Evolutionary conservation across 148 eudicot species (phyloP).

Genomic region (Salicornia ramosissima): DNA sequence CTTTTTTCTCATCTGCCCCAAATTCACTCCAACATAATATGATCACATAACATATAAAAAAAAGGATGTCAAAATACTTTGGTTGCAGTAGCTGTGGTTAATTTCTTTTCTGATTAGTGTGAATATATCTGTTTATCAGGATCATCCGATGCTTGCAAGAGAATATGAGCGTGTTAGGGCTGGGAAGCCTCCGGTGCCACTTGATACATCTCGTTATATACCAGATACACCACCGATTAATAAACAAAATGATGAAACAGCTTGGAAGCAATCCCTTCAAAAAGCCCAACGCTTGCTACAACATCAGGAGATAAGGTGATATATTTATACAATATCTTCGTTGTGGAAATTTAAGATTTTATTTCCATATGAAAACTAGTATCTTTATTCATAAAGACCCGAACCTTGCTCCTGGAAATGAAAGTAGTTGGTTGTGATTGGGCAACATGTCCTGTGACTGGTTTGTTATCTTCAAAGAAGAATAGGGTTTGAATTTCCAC

Average conservation of each 20-base stretch:
- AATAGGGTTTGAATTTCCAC: neutral
- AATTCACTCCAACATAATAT: neutral
- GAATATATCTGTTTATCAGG: slow-evolving; percentile 38
- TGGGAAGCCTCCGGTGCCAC: slow-evolving; percentile 79
- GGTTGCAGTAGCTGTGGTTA: neutral
- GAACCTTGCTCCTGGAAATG: neutral
- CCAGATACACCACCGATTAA: slow-evolving; percentile 68
- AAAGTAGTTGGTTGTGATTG: neutral
- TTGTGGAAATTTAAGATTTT: neutral
- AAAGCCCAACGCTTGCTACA: slow-evolving; percentile 85
- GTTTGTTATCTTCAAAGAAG: neutral
- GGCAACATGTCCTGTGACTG: neutral
- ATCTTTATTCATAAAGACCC: neutral
- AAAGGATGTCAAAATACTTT: neutral
- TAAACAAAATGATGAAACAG: slow-evolving; percentile 82
- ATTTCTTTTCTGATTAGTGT: slow-evolving; percentile 9
- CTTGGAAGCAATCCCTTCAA: slow-evolving; percentile 86
- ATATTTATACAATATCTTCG: neutral
- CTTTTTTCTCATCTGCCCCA: neutral
- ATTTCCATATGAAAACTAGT: neutral
- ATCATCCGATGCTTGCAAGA: slow-evolving; percentile 96
- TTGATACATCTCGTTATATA: slow-evolving; percentile 77
- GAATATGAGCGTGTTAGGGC: slow-evolving; percentile 91
- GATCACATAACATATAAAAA: neutral
- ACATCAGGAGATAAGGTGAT: slow-evolving; percentile 87